A percentile compares a stretch with the other conserved stretches of the same genome.
Conservation (phyloP, 2,329 filamentous ascomycete genomes). For the Dryadomyces quercivorus region DNA sequence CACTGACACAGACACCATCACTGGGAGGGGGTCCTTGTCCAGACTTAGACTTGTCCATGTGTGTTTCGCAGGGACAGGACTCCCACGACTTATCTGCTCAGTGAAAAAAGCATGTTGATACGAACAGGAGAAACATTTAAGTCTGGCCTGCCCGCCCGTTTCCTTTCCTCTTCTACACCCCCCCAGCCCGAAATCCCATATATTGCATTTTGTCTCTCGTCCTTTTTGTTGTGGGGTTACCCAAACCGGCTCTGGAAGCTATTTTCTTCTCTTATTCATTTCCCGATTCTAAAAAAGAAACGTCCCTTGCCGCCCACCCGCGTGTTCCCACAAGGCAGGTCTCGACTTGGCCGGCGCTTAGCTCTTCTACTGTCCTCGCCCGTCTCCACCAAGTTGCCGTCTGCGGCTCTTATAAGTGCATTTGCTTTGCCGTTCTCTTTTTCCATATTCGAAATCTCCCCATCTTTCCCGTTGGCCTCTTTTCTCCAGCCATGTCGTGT, state of each 20-base stretch:
- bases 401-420: neutral
- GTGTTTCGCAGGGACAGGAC: no score
- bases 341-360: conserved; percentile 7
- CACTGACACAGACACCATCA: no score
- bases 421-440: neutral
- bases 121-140: no score
- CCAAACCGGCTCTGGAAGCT: neutral
- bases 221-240: neutral
- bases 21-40: no score
- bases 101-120: no score
- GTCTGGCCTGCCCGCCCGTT: no score
- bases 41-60: no score
- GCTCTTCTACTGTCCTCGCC: neutral
- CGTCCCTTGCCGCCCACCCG: neutral
- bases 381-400: neutral
- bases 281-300: neutral
- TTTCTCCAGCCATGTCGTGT: neutral
- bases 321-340: neutral
- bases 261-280: neutral
- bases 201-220: neutral
- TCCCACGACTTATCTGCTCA: no score
- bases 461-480: neutral
- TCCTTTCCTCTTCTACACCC: no score
- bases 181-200: no score
- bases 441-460: neutral